These are phyloP conservation scores for Ilex asprella DNA, from an alignment of 257 asterid species.

Conservation along the genomic window DNA sequence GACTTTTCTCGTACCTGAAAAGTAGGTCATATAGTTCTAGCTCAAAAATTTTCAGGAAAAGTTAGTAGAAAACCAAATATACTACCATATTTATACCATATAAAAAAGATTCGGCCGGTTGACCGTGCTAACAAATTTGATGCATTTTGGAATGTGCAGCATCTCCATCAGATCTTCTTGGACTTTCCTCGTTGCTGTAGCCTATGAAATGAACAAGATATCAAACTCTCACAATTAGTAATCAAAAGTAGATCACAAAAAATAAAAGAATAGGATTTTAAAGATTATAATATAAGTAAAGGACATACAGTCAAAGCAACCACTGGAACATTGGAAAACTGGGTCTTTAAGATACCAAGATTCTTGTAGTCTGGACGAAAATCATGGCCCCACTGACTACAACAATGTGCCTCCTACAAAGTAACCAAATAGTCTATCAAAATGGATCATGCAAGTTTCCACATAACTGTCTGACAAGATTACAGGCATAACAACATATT, in stretches of 20 bases:
- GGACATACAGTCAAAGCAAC: slow-evolving; percentile 84
- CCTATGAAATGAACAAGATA: slow-evolving; percentile 39
- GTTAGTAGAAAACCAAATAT: background rate
- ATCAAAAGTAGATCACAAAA: slow-evolving; percentile 13
- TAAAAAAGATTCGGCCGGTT: slow-evolving; percentile 95
- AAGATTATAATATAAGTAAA: slow-evolving; percentile 8
- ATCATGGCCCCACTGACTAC: slow-evolving; percentile 99
- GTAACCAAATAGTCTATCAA: slow-evolving; percentile 8
- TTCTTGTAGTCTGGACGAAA: slow-evolving; percentile 98
- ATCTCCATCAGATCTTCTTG: slow-evolving; percentile 88
- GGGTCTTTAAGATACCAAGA: slow-evolving; percentile 95
- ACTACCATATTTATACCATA: slow-evolving; percentile 42
- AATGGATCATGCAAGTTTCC: slow-evolving; percentile 2
- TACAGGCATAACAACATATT: no score
- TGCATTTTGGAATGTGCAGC: slow-evolving; percentile 74
- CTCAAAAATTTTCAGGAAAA: slow-evolving; percentile 8
- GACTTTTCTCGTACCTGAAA: slow-evolving; percentile 79
- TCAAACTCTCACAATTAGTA: slow-evolving; percentile 13
- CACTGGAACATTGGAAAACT: slow-evolving; percentile 89
- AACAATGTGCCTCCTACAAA: slow-evolving; percentile 98
- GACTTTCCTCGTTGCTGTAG: slow-evolving; percentile 92
- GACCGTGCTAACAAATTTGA: slow-evolving; percentile 85
- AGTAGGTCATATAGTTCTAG: slow-evolving; percentile 11
- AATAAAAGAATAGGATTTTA: slow-evolving; percentile 4
- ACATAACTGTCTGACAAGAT: no score